phyloP scores from a whole-genome alignment of 208 protist genomes.

The Willaertia magna region DNA sequence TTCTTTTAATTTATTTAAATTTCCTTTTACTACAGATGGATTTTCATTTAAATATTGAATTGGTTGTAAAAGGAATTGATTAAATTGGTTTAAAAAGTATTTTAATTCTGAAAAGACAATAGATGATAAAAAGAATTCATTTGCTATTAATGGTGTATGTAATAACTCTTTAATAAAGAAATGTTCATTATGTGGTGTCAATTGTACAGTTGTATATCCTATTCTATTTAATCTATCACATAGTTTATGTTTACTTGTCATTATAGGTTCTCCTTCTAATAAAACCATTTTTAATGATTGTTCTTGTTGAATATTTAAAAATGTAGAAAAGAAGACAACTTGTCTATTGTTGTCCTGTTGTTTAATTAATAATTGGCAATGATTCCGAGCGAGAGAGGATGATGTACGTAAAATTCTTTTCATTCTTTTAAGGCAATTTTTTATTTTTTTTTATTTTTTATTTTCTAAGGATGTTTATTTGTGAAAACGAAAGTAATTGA shows the following conservation, averaged over 20 bases:
- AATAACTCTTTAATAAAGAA: neutral
- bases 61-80: neutral
- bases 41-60: neutral
- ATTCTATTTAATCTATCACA: neutral
- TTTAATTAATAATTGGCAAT: no score
- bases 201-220: neutral
- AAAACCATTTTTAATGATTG: neutral
- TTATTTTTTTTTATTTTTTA: no score
- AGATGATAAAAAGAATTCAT: neutral
- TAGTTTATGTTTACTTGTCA: neutral
- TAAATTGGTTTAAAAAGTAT: neutral
- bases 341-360: no score
- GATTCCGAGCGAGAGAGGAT: no score
- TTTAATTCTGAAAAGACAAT: neutral
- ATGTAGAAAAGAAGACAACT: no score
- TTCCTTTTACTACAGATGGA: no score
- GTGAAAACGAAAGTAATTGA: no score
- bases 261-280: neutral
- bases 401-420: no score
- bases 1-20: no score
- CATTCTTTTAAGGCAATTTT: no score
- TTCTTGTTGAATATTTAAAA: no score
- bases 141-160: neutral
- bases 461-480: no score
- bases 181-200: neutral